These are phyloP conservation scores for Pyrenochaeta sp. DNA, from an alignment of 2,329 filamentous ascomycete species.

Conservation along the genomic window DNA sequence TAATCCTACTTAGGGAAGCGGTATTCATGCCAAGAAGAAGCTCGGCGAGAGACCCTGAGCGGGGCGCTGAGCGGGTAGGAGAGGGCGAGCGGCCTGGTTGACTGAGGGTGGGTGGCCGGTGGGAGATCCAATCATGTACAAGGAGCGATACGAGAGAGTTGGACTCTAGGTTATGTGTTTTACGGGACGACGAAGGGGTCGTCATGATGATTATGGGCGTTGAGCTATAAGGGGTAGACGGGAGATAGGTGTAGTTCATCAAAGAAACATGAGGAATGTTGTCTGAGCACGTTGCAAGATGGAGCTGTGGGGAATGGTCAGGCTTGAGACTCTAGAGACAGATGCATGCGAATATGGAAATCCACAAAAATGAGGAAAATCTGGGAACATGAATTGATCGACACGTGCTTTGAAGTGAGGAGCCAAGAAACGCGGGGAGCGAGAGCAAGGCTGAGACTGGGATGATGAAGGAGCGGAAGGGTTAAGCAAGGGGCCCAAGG, in stretches of 20 bases:
- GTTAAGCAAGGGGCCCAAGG: constrained; percentile 9
- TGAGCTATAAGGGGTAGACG: constrained; percentile 71
- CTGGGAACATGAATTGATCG: background rate
- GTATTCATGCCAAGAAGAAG: constrained; percentile 92
- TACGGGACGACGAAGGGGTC: constrained; percentile 78
- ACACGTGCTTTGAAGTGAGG: constrained; percentile 1
- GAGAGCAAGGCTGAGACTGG: background rate
- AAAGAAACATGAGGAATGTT: constrained; percentile 90
- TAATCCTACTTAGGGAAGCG: constrained; percentile 84
- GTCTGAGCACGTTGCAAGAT: constrained; percentile 87
- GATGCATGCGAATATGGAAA: background rate
- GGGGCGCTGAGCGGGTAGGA: constrained; percentile 59
- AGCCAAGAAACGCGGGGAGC: background rate
- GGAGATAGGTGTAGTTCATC: constrained; percentile 99
- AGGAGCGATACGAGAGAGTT: constrained; percentile 91
- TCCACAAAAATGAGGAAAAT: background rate
- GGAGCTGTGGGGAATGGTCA: constrained; percentile 68
- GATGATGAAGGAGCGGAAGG: constrained; percentile 1
- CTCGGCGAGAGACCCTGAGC: constrained; percentile 76
- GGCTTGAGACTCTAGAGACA: background rate
- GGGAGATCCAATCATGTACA: constrained; percentile 98
- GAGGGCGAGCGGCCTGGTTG: constrained; percentile 63
- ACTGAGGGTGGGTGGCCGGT: constrained; percentile 79
- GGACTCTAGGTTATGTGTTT: constrained; percentile 79
- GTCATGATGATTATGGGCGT: constrained; percentile 84